phyloP scores from a whole-genome alignment of 495 filamentous ascomycete genomes.

The Xylaria longipes region DNA sequence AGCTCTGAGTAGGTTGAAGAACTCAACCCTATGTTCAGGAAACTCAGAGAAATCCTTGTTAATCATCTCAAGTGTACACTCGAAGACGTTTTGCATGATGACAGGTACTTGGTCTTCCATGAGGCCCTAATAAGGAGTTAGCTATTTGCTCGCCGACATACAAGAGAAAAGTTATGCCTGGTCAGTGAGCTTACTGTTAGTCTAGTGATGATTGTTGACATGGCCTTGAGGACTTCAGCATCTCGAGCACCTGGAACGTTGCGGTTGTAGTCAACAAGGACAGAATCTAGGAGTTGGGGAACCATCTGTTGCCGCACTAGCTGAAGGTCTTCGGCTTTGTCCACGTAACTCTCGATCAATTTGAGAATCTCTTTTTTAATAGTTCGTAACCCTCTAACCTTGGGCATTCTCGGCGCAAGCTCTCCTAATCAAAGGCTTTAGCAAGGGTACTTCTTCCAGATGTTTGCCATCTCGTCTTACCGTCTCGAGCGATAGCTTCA shows the following conservation, averaged over 20 bases:
- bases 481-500: slow-evolving; percentile 83
- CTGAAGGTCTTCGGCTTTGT: slow-evolving; percentile 95
- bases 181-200: slow-evolving; percentile 71
- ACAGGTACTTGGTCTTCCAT: slow-evolving; percentile 98
- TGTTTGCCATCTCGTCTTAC: slow-evolving; percentile 52
- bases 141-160: slow-evolving; percentile 15
- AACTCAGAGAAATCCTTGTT: slow-evolving; percentile 99
- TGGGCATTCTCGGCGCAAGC: slow-evolving; percentile 97
- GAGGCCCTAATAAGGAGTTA: slow-evolving; percentile 59
- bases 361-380: slow-evolving; percentile 99
- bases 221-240: slow-evolving; percentile 94
- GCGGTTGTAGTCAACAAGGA: slow-evolving; percentile 93
- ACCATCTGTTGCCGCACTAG: slow-evolving; percentile 93
- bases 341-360: slow-evolving; percentile 95
- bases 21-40: slow-evolving; percentile 96
- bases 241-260: slow-evolving; percentile 97
- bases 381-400: slow-evolving; percentile 90
- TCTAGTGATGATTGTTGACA: slow-evolving; percentile 96
- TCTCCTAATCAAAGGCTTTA: slow-evolving; percentile 63
- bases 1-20: slow-evolving; percentile 93
- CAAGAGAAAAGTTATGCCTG: background rate
- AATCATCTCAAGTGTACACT: slow-evolving; percentile 99
- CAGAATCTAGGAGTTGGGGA: slow-evolving; percentile 93
- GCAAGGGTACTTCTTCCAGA: background rate
- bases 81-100: slow-evolving; percentile 99